Conservation (phyloP, 23 red algal genomes). For the Gracilaria gracilis region DNA sequence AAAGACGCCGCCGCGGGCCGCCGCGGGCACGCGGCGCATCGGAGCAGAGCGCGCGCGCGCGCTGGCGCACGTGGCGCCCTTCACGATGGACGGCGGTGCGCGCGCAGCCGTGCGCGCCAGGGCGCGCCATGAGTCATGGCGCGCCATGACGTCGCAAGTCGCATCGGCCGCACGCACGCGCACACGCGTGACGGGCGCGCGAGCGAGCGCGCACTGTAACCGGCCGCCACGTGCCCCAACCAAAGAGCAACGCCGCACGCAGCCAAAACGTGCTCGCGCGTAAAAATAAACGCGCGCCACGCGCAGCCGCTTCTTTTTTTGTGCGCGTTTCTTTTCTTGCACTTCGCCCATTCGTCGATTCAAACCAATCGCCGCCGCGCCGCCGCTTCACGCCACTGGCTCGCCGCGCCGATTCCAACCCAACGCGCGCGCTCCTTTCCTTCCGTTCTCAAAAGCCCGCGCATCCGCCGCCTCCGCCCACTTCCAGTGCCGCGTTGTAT, state of each 20-base stretch:
- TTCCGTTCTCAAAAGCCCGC: background rate
- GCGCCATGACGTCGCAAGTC: background rate
- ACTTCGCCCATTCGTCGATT: background rate
- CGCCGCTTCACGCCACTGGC: no score
- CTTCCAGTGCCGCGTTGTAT: background rate
- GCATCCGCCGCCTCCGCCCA: background rate
- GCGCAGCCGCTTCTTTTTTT: background rate
- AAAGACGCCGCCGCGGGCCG: no score
- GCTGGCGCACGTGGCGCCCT: no score
- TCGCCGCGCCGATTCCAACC: background rate
- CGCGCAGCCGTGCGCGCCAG: no score
- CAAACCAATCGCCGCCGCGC: background rate
- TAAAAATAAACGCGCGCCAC: background rate
- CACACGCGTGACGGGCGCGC: background rate
- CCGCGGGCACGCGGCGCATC: no score
- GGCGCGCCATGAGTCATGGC: no score
- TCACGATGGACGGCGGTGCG: no score
- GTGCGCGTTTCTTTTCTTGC: background rate
- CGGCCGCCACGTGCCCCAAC: constrained; percentile 3
- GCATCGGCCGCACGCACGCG: no score
- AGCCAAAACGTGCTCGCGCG: no score
- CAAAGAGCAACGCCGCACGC: no score
- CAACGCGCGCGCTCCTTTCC: background rate
- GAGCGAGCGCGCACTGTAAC: background rate
- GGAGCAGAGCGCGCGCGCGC: no score